A percentile compares a stretch with the other conserved stretches of the same genome.
These are phyloP conservation scores for Lasiosphaeria hispida DNA, from an alignment of 495 filamentous ascomycete species.

Conservation along the genomic window DNA sequence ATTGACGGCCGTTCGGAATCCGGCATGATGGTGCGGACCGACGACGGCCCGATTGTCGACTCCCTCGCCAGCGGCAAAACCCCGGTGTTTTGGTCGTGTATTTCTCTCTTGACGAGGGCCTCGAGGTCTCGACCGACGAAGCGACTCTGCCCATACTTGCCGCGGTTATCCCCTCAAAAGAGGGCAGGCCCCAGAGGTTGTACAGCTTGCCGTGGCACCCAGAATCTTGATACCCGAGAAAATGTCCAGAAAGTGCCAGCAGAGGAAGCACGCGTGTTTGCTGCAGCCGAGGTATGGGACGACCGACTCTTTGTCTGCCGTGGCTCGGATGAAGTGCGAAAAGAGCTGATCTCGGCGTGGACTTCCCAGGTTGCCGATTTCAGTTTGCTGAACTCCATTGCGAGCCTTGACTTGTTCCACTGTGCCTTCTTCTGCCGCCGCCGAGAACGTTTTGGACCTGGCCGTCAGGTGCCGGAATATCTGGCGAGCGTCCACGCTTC, in stretches of 20 bases:
- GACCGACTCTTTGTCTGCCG: background rate
- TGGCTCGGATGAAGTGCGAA: background rate
- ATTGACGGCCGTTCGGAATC: background rate
- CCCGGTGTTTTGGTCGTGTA: background rate
- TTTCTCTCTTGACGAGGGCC: background rate
- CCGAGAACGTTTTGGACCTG: too few species aligned
- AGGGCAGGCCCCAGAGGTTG: slow-evolving; percentile 4
- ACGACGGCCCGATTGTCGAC: background rate
- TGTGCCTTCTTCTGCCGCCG: background rate
- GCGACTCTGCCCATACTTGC: background rate
- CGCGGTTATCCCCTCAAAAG: too few species aligned
- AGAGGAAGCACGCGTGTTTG: slow-evolving; percentile 6
- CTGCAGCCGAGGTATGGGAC: slow-evolving; percentile 7
- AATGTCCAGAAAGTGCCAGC: slow-evolving; percentile 2
- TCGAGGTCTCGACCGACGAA: background rate
- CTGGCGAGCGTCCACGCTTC: too few species aligned
- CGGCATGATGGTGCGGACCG: background rate
- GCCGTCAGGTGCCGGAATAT: background rate
- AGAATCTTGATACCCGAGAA: background rate
- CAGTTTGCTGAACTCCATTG: slow-evolving; percentile 5
- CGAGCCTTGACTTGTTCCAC: background rate
- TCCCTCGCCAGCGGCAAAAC: background rate
- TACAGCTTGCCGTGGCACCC: slow-evolving; percentile 9
- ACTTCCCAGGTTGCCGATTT: slow-evolving; percentile 7
- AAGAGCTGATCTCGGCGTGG: slow-evolving; percentile 8